These are phyloP conservation scores for Russula brevipes DNA, from an alignment of 768 basidiomycete genomes.

Conservation along the genomic window DNA sequence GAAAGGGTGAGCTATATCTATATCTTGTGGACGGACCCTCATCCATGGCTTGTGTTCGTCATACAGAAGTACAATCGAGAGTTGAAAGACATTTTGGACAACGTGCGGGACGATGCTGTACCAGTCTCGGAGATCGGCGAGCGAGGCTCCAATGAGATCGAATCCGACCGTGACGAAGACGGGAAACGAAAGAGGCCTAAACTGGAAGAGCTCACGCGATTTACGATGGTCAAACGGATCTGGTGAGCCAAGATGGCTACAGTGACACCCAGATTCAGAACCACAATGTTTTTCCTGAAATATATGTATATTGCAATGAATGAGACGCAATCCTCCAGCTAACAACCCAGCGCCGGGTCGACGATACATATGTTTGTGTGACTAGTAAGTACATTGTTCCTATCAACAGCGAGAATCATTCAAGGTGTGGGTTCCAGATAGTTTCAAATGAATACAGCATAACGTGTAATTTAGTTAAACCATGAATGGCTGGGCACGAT, in stretches of 20 bases:
- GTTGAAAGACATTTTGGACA: constrained; percentile 66
- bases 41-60: background rate
- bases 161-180: constrained; percentile 13
- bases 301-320: constrained; percentile 6
- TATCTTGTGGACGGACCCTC: background rate
- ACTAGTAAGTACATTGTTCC: constrained; percentile 3
- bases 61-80: constrained; percentile 77
- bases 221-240: constrained; percentile 94
- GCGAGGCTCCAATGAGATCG: constrained; percentile 25
- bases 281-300: background rate
- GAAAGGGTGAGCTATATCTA: constrained; percentile 54
- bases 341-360: background rate
- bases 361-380: background rate
- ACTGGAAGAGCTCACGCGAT: constrained; percentile 86
- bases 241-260: constrained; percentile 41
- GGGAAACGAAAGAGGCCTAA: constrained; percentile 52
- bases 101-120: constrained; percentile 61
- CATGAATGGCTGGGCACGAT: background rate
- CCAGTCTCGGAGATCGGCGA: constrained; percentile 72
- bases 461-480: background rate
- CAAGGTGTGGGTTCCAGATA: background rate
- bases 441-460: background rate
- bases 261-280: background rate
- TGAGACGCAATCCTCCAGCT: constrained; percentile 2
- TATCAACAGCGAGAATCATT: background rate